A percentile compares a stretch with the other conserved stretches of the same genome.
phyloP scores from a whole-genome alignment of 164 flowering plant genomes.

The Euptelea pleiosperma region DNA sequence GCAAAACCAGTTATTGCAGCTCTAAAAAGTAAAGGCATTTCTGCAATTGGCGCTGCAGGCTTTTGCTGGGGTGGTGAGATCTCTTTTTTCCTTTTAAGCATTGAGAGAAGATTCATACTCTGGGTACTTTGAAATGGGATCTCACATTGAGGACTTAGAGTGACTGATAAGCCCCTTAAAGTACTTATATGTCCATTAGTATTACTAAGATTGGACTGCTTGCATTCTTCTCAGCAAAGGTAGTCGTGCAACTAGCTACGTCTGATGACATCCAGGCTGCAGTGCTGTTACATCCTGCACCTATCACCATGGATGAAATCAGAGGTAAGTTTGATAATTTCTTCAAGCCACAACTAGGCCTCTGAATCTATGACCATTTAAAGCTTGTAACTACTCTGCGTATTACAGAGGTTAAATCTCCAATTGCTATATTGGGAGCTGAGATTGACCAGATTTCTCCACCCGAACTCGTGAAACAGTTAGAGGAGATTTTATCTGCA shows the following conservation, averaged over 20 bases:
- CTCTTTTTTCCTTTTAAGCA: neutral
- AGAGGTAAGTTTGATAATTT: no score
- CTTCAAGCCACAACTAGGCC: no score
- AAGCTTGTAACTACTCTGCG: no score
- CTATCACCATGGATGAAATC: slow-evolving; percentile 61
- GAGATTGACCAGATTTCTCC: slow-evolving; percentile 66
- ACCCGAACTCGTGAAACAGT: slow-evolving; percentile 63
- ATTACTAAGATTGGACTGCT: neutral
- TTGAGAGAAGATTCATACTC: neutral
- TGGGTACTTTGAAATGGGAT: neutral
- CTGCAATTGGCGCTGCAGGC: slow-evolving; percentile 61
- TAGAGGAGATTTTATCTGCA: slow-evolving; percentile 51
- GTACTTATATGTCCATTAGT: neutral
- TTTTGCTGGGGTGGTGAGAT: slow-evolving; percentile 76
- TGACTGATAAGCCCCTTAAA: neutral
- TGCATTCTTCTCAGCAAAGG: no score
- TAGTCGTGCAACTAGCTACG: slow-evolving; percentile 56
- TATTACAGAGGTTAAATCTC: slow-evolving; percentile 56
- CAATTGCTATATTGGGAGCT: slow-evolving; percentile 66
- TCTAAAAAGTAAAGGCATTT: slow-evolving; percentile 47
- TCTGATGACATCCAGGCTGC: slow-evolving; percentile 52
- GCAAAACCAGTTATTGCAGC: slow-evolving; percentile 57
- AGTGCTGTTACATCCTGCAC: slow-evolving; percentile 64
- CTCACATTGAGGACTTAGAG: neutral
- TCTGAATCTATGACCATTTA: no score